Conservation (phyloP, 257 asterid genomes). For the Solanum bulbocastanum region DNA sequence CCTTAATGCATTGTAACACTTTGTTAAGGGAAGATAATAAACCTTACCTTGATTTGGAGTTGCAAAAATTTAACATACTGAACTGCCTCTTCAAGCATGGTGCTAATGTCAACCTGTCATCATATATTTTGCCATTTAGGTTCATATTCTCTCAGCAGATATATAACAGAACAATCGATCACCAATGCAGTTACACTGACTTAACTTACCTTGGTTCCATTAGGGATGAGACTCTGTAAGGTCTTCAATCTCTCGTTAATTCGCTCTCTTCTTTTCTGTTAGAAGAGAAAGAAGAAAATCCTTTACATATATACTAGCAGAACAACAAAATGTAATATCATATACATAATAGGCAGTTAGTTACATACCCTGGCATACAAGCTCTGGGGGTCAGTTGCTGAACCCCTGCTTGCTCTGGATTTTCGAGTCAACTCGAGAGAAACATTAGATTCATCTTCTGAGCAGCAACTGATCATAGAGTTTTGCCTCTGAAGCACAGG, state of each 20-base stretch:
- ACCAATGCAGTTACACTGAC: not conserved
- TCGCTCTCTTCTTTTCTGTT: slow-evolving; percentile 75
- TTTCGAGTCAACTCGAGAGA: slow-evolving; percentile 28
- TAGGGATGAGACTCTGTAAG: slow-evolving; percentile 77
- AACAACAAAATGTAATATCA: not conserved
- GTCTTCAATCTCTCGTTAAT: slow-evolving; percentile 73
- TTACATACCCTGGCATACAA: slow-evolving; percentile 65
- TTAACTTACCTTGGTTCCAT: slow-evolving; percentile 70
- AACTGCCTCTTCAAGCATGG: slow-evolving; percentile 96
- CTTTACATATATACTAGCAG: not conserved
- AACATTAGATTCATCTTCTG: slow-evolving; percentile 38
- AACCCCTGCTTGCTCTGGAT: slow-evolving; percentile 42
- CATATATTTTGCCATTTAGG: not conserved
- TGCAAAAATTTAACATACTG: slow-evolving; percentile 73
- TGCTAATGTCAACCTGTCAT: slow-evolving; percentile 66
- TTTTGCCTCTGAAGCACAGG: slow-evolving; percentile 14
- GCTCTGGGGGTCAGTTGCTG: slow-evolving; percentile 87
- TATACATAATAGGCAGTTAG: not conserved
- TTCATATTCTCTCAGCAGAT: not conserved
- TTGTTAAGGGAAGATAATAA: slow-evolving; percentile 1
- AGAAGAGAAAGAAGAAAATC: not conserved
- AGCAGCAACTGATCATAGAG: slow-evolving; percentile 26
- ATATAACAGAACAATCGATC: not conserved
- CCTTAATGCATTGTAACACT: slow-evolving; percentile 9
- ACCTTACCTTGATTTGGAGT: slow-evolving; percentile 67